Evolutionary conservation across 1,284 basidiomycete genomes (phyloP).

Genomic region (Phellopilus nigrolimitatus): DNA sequence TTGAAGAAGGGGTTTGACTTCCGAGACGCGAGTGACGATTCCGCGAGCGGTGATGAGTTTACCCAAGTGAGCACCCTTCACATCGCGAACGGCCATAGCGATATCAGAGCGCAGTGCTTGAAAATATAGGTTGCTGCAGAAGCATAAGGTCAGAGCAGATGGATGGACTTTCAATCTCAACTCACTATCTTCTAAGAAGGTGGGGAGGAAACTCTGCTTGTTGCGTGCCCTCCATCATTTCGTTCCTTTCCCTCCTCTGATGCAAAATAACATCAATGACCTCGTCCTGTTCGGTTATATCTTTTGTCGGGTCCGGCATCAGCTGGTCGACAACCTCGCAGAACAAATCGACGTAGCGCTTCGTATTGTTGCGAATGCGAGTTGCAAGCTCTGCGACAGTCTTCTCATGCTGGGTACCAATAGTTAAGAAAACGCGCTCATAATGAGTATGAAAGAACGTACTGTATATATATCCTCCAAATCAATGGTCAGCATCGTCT

Average conservation of each 20-base stretch:
- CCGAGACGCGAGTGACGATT: slow-evolving; percentile 97
- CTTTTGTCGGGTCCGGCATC: slow-evolving; percentile 82
- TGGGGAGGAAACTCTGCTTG: slow-evolving; percentile 80
- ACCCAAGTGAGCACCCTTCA: slow-evolving; percentile 83
- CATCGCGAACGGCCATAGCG: slow-evolving; percentile 86
- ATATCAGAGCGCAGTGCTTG: slow-evolving; percentile 71
- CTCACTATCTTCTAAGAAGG: slow-evolving; percentile 91
- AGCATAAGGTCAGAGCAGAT: slow-evolving; percentile 23
- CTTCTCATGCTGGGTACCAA: slow-evolving; percentile 53
- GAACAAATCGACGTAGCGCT: slow-evolving; percentile 89
- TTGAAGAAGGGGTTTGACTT: slow-evolving; percentile 95
- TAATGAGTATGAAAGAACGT: slow-evolving; percentile 25
- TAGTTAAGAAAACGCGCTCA: slow-evolving; percentile 1
- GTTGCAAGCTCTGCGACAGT: slow-evolving; percentile 62
- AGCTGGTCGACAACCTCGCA: slow-evolving; percentile 87
- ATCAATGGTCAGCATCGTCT: slow-evolving; percentile 79
- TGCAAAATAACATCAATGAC: slow-evolving; percentile 94
- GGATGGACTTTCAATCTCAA: slow-evolving; percentile 23
- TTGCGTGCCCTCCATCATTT: slow-evolving; percentile 62
- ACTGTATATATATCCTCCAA: slow-evolving; percentile 76
- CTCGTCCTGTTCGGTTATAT: slow-evolving; percentile 85
- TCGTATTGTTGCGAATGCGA: slow-evolving; percentile 80
- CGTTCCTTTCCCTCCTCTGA: slow-evolving; percentile 86
- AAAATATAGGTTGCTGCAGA: slow-evolving; percentile 86
- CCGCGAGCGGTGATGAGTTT: slow-evolving; percentile 94